phyloP scores from a whole-genome alignment of 805 yeast species.

The Schwanniomyces vanrijiae region DNA sequence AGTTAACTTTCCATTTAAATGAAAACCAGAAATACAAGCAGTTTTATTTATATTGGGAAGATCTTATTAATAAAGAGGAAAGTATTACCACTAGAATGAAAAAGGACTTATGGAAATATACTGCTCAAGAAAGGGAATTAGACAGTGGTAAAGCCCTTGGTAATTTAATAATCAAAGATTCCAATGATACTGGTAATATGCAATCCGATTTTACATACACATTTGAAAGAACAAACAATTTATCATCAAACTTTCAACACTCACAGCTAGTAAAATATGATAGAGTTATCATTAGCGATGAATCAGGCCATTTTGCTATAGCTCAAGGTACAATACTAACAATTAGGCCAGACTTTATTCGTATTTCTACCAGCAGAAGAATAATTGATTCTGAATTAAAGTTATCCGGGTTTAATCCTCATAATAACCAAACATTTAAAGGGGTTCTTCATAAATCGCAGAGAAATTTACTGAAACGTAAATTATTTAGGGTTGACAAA shows the following conservation, averaged over 20 bases:
- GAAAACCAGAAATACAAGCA: conserved; percentile 38
- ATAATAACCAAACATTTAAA: conserved; percentile 49
- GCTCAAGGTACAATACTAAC: conserved; percentile 58
- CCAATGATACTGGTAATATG: conserved; percentile 18
- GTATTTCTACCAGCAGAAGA: conserved; percentile 54
- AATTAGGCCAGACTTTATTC: conserved; percentile 43
- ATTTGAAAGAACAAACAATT: conserved; percentile 37
- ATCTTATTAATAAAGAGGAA: conserved; percentile 72
- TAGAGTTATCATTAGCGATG: conserved; percentile 74
- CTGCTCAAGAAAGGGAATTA: conserved; percentile 59
- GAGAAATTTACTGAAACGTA: conserved; percentile 4
- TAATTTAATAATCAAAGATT: conserved; percentile 40
- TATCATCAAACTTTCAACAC: conserved; percentile 10
- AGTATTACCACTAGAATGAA: conserved; percentile 49
- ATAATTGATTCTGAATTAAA: conserved; percentile 44
- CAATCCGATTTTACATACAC: conserved; percentile 44
- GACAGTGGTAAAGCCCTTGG: conserved; percentile 61
- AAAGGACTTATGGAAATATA: conserved; percentile 68
- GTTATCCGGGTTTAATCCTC: conserved; percentile 40
- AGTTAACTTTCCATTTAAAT: conserved; percentile 50
- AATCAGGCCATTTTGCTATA: conserved; percentile 71
- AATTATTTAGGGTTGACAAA: conserved; percentile 67
- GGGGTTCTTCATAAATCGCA: conserved; percentile 39
- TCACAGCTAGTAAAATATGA: conserved; percentile 61
- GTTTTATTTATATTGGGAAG: conserved; percentile 76